phyloP scores from a whole-genome alignment of 225 moss, liverwort and hornwort genomes.

The Pseudisothecium myosuroides region DNA sequence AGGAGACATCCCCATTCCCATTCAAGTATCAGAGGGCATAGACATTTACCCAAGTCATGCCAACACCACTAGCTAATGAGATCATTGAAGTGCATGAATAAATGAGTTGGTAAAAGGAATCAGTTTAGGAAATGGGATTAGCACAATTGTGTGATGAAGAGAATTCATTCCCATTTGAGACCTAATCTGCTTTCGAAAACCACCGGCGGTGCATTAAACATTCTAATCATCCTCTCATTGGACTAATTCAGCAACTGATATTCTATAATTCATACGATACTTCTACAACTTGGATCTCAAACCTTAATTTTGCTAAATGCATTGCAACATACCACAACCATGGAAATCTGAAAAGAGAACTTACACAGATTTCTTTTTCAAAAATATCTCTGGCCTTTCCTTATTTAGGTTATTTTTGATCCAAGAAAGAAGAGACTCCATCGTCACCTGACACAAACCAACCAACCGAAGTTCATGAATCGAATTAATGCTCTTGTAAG shows the following conservation, averaged over 20 bases:
- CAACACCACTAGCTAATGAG: background rate
- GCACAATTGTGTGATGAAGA: background rate
- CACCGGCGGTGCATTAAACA: background rate
- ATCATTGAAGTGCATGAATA: background rate
- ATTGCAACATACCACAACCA: background rate
- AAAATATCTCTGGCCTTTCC: slow-evolving; percentile 90
- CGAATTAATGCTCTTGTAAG: background rate
- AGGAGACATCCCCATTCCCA: background rate
- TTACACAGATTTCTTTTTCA: slow-evolving; percentile 89
- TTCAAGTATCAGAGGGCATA: background rate
- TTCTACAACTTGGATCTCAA: background rate
- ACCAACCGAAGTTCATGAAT: background rate
- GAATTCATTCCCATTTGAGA: background rate
- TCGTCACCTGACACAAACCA: slow-evolving; percentile 39
- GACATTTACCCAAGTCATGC: background rate
- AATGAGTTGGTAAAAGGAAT: too few relatives aligned
- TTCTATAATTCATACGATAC: background rate
- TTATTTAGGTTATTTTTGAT: slow-evolving; percentile 69
- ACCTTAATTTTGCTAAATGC: background rate
- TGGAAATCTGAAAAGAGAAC: background rate
- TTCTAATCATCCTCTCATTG: background rate
- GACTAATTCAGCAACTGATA: background rate
- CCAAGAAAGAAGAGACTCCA: slow-evolving; percentile 66
- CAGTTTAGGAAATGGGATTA: background rate
- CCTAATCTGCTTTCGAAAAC: background rate